These are phyloP conservation scores for Phytophthora aleatoria DNA, from an alignment of 352 stramenopile genomes.

Conservation along the genomic window DNA sequence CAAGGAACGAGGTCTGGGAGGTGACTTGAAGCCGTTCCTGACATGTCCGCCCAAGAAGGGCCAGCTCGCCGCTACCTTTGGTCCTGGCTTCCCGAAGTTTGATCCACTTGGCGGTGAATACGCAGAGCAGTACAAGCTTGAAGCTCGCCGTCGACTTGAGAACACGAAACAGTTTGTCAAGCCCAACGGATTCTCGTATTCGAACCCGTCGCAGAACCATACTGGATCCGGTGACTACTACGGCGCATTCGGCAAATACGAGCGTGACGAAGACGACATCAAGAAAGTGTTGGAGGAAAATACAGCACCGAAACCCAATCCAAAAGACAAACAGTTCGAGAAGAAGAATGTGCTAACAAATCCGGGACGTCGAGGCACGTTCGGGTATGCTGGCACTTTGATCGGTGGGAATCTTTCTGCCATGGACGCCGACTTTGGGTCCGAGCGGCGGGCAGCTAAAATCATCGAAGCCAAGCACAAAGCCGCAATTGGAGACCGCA, in stretches of 20 bases:
- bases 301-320: constrained; percentile 39
- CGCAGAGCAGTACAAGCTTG: constrained; percentile 70
- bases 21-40: constrained; percentile 72
- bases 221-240: constrained; percentile 74
- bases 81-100: constrained; percentile 64
- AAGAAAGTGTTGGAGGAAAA: constrained; percentile 58
- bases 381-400: constrained; percentile 73
- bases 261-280: constrained; percentile 67
- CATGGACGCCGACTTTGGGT: constrained; percentile 70
- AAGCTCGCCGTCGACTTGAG: constrained; percentile 65
- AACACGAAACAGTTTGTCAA: constrained; percentile 78
- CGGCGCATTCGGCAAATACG: constrained; percentile 67
- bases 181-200: constrained; percentile 71
- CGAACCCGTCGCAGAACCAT: constrained; percentile 62
- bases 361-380: constrained; percentile 64
- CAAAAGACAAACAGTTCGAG: constrained; percentile 67
- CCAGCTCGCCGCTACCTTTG: constrained; percentile 63
- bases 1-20: constrained; percentile 57
- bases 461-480: constrained; percentile 52
- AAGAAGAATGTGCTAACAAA: constrained; percentile 77
- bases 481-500: constrained; percentile 63
- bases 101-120: constrained; percentile 67
- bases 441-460: constrained; percentile 37
- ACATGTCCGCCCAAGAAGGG: constrained; percentile 75
- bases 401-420: constrained; percentile 59